Conservation (phyloP, 352 stramenopile species). For the Globisporangium rhizosaccharum region DNA sequence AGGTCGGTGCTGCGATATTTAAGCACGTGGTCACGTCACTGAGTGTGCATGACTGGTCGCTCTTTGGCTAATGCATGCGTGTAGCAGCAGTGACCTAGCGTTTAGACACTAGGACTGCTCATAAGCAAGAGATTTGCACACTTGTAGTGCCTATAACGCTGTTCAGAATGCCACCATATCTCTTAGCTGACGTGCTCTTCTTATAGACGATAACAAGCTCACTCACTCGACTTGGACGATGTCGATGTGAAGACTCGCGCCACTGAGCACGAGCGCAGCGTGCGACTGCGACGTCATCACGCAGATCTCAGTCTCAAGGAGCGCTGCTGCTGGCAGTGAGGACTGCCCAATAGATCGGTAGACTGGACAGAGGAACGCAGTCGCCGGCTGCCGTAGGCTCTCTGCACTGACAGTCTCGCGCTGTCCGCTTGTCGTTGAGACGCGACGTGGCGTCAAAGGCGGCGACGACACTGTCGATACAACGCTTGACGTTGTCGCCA, state of each 20-base stretch:
- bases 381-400: not conserved
- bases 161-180: too few species aligned
- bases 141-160: too few species aligned
- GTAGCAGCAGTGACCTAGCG: too few species aligned
- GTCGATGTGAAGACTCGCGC: slow-evolving; percentile 17
- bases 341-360: slow-evolving; percentile 1
- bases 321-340: not conserved
- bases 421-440: not conserved
- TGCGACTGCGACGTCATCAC: slow-evolving; percentile 21
- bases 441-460: not conserved
- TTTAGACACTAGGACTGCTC: too few species aligned
- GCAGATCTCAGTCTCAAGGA: slow-evolving; percentile 13
- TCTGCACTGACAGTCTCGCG: not conserved
- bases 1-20: slow-evolving; percentile 67
- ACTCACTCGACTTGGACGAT: not conserved
- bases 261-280: slow-evolving; percentile 30
- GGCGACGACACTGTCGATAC: not conserved
- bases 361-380: slow-evolving; percentile 27
- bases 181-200: too few species aligned
- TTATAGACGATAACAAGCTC: not conserved
- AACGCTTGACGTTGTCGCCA: slow-evolving; percentile 6
- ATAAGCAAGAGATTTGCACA: too few species aligned
- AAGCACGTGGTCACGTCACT: slow-evolving; percentile 68
- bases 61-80: slow-evolving; percentile 24
- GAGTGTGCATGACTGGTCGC: slow-evolving; percentile 63